phyloP scores from a whole-genome alignment of 1,139 yeast genomes.

The Saccharomyces hybrid region DNA sequence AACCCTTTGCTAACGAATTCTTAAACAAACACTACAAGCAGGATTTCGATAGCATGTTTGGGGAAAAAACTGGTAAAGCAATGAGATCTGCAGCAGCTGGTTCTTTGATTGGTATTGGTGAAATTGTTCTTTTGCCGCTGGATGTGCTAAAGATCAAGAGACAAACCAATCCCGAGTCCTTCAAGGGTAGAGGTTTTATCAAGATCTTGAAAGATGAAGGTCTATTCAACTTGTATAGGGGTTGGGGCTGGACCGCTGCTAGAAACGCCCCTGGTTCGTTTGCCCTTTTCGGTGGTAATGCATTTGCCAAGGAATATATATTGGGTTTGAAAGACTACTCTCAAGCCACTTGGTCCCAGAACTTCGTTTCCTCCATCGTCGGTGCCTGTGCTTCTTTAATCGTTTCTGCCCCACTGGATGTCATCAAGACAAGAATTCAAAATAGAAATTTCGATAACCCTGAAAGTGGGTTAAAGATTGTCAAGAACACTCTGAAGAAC shows the following conservation, averaged over 20 bases:
- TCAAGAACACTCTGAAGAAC: conserved; percentile 84
- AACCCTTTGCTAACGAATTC: conserved; percentile 94
- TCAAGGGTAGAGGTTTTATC: conserved; percentile 92
- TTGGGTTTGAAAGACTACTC: conserved; percentile 81
- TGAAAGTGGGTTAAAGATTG: conserved; percentile 84
- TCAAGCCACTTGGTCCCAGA: conserved; percentile 89
- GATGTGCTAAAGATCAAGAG: conserved; percentile 96
- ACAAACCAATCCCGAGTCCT: conserved; percentile 97
- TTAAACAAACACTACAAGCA: conserved; percentile 67
- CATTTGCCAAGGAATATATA: conserved; percentile 94
- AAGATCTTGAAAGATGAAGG: conserved; percentile 87
- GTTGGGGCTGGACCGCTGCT: conserved; percentile 99
- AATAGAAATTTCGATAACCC: conserved; percentile 93
- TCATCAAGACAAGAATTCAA: conserved; percentile 96
- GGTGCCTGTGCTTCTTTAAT: conserved; percentile 97
- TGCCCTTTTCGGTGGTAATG: conserved; percentile 96
- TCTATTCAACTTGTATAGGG: conserved; percentile 74
- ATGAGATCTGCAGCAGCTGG: conserved; percentile 96
- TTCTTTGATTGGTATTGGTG: conserved; percentile 94
- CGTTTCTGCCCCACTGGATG: conserved; percentile 96
- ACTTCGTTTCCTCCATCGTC: conserved; percentile 89
- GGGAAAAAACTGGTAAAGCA: conserved; percentile 94
- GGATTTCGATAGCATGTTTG: conserved; percentile 67
- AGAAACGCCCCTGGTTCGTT: conserved; percentile 99
- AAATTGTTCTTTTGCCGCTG: conserved; percentile 86